phyloP scores from a whole-genome alignment of 371 early-diverging fungal genomes.

The Mucor saturninus region DNA sequence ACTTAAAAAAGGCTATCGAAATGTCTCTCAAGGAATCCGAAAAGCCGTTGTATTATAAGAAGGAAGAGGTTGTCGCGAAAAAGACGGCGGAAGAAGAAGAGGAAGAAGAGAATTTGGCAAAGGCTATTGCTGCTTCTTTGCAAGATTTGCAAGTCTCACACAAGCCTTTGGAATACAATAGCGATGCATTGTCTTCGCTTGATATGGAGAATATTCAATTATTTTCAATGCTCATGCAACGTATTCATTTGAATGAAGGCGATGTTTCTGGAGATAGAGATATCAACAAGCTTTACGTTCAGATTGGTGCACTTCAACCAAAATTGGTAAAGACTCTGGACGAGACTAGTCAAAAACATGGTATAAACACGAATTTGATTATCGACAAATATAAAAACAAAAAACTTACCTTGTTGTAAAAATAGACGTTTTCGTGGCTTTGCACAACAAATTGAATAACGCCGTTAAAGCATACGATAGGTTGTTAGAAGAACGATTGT shows the following conservation, averaged over 20 bases:
- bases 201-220: conserved; percentile 77
- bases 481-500: conserved; percentile 71
- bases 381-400: conserved; percentile 11
- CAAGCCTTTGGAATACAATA: background rate
- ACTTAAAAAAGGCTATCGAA: conserved; percentile 87
- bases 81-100: conserved; percentile 34
- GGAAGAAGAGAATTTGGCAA: conserved; percentile 87
- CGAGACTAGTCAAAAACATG: conserved; percentile 67
- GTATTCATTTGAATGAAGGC: conserved; percentile 52
- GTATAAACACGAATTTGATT: background rate
- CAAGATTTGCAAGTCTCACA: conserved; percentile 57
- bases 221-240: conserved; percentile 71
- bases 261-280: conserved; percentile 67
- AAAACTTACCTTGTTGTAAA: conserved; percentile 5
- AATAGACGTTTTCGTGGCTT: conserved; percentile 48
- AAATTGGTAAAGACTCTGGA: conserved; percentile 71
- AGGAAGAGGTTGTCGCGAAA: conserved; percentile 3
- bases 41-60: conserved; percentile 21
- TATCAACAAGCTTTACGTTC: conserved; percentile 66
- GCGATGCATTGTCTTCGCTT: conserved; percentile 50
- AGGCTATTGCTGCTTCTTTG: conserved; percentile 93
- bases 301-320: conserved; percentile 71
- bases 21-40: conserved; percentile 80
- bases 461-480: conserved; percentile 84
- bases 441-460: conserved; percentile 75